Evolutionary conservation across 2,329 filamentous ascomycete genomes (phyloP), one percentile per base, ranked within the genome.

Genomic region (Sarocladiaceae sp.): DNA sequence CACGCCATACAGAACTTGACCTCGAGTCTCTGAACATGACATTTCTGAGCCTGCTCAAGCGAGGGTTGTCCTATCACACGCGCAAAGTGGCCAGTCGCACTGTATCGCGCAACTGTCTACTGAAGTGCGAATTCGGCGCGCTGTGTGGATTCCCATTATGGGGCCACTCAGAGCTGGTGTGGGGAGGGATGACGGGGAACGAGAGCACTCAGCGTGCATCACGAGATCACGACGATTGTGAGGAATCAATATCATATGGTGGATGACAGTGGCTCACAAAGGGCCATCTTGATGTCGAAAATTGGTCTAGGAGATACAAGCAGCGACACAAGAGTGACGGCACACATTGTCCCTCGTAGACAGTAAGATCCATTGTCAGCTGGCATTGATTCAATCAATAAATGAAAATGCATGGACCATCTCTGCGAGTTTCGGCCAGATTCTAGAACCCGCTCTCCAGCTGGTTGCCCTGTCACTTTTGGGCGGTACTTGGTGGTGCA

Each of bases 391-490:
- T 36, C 8, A 17, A 8, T 36, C 10, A 44, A 22, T n/a, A 44
- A 26, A 22, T 26, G 40, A 6, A 44, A 26, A 22, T 26, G 40
- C 40, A 44, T 28, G 22, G 40, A 44, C 23, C 37, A 17, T n/a
- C 13, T 48, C 44, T 48, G n/a, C 18, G 47, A 50, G 47, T 50
- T 50, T 50, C 47, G 29, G 47, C 47, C 47, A 50, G 47, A 50
- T 50, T 50, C 47, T 50, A 50, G 47, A 50, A 50, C 20, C 40
- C 23, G n/a, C 40, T 8, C 40, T 12, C 40, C 40, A 44, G 40
- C 23, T 44, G 40, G 23, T 44, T 44, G 40, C 40, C 23, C 22
- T 44, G 40, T 44, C 20, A 44, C 12, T 26, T n/a, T n/a, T 20
- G 22, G 40, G 10, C n/a, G 37, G 7, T 40, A 40, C 17, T 40